These are phyloP conservation scores for Leccinum uliginosum DNA, from an alignment of 768 basidiomycete genomes.

Conservation along the genomic window DNA sequence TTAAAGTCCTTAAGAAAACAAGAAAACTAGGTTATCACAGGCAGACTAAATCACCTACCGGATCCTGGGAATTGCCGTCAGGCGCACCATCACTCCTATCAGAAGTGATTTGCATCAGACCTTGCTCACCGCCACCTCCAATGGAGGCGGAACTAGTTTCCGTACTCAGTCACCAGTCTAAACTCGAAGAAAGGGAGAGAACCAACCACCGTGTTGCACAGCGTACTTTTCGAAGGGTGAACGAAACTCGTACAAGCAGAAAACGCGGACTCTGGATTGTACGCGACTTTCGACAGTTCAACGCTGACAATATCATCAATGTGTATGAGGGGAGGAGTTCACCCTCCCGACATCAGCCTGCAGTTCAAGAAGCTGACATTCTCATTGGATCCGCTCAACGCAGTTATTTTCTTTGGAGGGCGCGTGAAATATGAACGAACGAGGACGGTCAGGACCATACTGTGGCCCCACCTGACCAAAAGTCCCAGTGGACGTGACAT, in stretches of 20 bases:
- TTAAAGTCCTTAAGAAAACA: conserved; percentile 54
- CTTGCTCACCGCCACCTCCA: conserved; percentile 80
- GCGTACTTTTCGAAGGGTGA: conserved; percentile 56
- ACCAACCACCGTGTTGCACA: conserved; percentile 38
- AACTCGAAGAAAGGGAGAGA: not conserved
- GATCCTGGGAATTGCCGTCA: conserved; percentile 38
- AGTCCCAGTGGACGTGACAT: conserved; percentile 26
- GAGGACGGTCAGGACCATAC: conserved; percentile 29
- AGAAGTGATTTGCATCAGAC: conserved; percentile 78
- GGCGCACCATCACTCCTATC: conserved; percentile 70
- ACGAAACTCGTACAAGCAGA: conserved; percentile 50
- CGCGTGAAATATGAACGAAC: conserved; percentile 2
- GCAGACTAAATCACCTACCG: conserved; percentile 21
- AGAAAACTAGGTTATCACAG: not conserved
- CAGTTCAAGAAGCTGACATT: conserved; percentile 75
- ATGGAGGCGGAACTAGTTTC: conserved; percentile 46
- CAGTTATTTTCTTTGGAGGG: conserved; percentile 43
- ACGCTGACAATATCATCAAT: conserved; percentile 48
- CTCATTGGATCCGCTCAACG: conserved; percentile 63
- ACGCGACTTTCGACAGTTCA: conserved; percentile 45
- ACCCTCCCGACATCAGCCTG: conserved; percentile 58
- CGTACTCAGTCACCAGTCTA: not conserved
- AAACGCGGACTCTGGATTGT: conserved; percentile 52
- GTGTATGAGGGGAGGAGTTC: conserved; percentile 65
- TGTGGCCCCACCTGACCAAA: conserved; percentile 51